Percentiles rank a stretch among this genome's conserved stretches.
Conservation (phyloP, 441 rosid species). For the Arabidopsis lyrata region DNA sequence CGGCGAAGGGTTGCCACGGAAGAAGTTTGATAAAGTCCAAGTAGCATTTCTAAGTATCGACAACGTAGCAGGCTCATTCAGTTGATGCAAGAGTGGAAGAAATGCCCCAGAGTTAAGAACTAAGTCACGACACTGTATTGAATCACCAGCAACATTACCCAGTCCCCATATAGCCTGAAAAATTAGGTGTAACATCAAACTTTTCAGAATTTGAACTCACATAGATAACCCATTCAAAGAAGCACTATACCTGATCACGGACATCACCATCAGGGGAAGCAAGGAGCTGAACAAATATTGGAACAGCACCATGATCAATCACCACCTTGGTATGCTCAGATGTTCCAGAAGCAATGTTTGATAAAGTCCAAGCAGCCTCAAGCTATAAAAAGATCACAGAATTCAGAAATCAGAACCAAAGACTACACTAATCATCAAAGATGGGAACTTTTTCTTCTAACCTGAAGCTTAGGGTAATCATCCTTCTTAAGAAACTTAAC, state of each 20-base stretch:
- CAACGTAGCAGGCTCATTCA: conserved; percentile 77
- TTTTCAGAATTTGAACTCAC: neutral
- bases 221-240: neutral
- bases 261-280: conserved; percentile 83
- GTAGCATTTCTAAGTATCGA: conserved; percentile 90
- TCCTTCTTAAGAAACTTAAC: conserved; percentile 82
- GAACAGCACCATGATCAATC: conserved; percentile 78
- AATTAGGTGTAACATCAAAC: neutral
- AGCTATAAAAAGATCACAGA: conserved; percentile 47
- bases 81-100: conserved; percentile 64
- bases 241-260: conserved; percentile 73
- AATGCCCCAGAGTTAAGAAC: conserved; percentile 79
- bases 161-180: conserved; percentile 86
- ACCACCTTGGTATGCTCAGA: conserved; percentile 83
- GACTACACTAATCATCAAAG: neutral
- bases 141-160: conserved; percentile 93
- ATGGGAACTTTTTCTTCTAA: conserved; percentile 12
- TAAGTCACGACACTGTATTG: conserved; percentile 81
- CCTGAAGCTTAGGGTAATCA: conserved; percentile 86
- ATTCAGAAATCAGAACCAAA: neutral
- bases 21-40: conserved; percentile 91
- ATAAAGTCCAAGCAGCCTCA: conserved; percentile 88
- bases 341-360: conserved; percentile 84
- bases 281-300: conserved; percentile 79
- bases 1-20: conserved; percentile 85